Percentiles rank a stretch among this genome's conserved stretches.
These are phyloP conservation scores for Tolypocladium tundrense DNA, from an alignment of 2,329 filamentous ascomycete species.

Conservation along the genomic window DNA sequence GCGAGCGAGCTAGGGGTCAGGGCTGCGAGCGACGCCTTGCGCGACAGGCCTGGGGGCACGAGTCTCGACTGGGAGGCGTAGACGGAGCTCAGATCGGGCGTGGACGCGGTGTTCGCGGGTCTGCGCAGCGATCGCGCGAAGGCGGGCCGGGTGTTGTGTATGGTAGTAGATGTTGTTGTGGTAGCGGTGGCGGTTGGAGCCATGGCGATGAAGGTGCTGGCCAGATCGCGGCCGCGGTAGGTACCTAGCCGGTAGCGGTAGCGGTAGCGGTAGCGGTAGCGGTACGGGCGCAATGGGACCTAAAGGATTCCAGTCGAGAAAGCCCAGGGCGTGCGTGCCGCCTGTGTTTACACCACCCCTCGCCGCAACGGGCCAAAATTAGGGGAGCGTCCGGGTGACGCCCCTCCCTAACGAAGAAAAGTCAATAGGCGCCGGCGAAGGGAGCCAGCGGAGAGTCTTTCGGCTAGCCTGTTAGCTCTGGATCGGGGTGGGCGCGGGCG, in stretches of 20 bases:
- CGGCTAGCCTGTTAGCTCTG: not conserved
- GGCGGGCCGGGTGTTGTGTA: slow-evolving; percentile 8
- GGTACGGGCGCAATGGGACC: not conserved
- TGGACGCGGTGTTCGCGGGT: slow-evolving; percentile 40
- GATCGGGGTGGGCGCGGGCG: too few relatives aligned
- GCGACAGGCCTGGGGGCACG: slow-evolving; percentile 39
- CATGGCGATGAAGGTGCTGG: slow-evolving; percentile 4
- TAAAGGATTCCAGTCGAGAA: not conserved
- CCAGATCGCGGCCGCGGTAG: not conserved
- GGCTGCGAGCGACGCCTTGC: slow-evolving; percentile 63
- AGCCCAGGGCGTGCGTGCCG: not conserved
- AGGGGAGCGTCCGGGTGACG: not conserved
- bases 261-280: not conserved
- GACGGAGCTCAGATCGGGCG: slow-evolving; percentile 45
- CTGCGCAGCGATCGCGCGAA: slow-evolving; percentile 31
- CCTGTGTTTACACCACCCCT: not conserved
- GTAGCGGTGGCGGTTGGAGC: slow-evolving; percentile 10
- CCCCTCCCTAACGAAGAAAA: not conserved
- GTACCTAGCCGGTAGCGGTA: too few relatives aligned
- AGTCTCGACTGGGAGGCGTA: slow-evolving; percentile 40
- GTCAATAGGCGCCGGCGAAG: not conserved
- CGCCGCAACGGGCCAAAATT: not conserved
- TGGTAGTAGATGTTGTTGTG: slow-evolving; percentile 7
- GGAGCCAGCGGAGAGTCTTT: not conserved
- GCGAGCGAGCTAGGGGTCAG: slow-evolving; percentile 55